These are phyloP conservation scores for Teunomyces stri DNA, from an alignment of 805 yeast species.

Conservation along the genomic window DNA sequence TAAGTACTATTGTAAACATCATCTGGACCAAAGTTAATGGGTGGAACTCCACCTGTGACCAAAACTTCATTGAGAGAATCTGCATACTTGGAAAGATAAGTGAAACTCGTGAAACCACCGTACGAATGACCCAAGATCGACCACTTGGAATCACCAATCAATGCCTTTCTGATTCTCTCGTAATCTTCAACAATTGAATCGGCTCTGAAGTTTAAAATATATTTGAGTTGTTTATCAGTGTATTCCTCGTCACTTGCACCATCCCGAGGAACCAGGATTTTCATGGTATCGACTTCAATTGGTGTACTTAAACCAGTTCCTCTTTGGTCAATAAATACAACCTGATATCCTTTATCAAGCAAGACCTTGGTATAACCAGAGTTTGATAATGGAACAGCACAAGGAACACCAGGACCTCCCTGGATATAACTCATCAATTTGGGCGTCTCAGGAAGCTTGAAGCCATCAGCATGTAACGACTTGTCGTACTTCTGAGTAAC, in stretches of 20 bases:
- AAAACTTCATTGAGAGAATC: slow-evolving; percentile 42
- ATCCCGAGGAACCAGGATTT: slow-evolving; percentile 11
- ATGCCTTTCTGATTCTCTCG: slow-evolving; percentile 41
- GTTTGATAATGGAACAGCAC: slow-evolving; percentile 36
- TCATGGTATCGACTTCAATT: slow-evolving; percentile 33
- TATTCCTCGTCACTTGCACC: slow-evolving; percentile 15
- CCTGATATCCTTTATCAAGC: slow-evolving; percentile 40
- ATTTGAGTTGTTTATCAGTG: slow-evolving; percentile 31
- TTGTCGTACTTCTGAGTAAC: slow-evolving; percentile 31
- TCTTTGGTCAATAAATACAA: slow-evolving; percentile 53
- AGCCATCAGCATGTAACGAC: slow-evolving; percentile 13
- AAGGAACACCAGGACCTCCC: slow-evolving; percentile 57
- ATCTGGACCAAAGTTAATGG: slow-evolving; percentile 42
- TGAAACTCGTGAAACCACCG: slow-evolving; percentile 53
- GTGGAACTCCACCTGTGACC: slow-evolving; percentile 61
- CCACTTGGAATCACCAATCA: slow-evolving; percentile 44
- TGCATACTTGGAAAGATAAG: slow-evolving; percentile 48
- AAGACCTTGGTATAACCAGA: slow-evolving; percentile 37
- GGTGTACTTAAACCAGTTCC: slow-evolving; percentile 60
- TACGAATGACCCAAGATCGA: slow-evolving; percentile 54
- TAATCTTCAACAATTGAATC: slow-evolving; percentile 52
- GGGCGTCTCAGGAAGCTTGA: slow-evolving; percentile 25
- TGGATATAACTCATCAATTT: slow-evolving; percentile 45
- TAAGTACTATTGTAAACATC: slow-evolving; percentile 51
- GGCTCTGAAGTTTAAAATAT: slow-evolving; percentile 48